Base-by-base conservation (phyloP, 805 yeast species). In the Brettanomyces nanus region DNA sequence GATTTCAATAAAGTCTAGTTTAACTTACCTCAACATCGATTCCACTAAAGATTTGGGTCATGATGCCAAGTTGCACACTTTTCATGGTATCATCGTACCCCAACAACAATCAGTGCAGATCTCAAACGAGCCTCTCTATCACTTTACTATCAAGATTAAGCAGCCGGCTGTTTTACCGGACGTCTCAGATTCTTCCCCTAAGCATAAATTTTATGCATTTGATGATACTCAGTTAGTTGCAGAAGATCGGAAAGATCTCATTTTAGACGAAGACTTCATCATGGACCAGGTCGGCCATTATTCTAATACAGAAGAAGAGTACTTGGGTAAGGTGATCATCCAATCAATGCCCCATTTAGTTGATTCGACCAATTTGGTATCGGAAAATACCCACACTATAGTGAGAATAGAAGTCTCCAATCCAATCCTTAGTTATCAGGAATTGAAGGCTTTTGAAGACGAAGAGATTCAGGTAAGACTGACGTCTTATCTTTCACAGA, bases 391-490 rank as follows among this genome's bases (percentile, higher is more conserved):
- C 0, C 66, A 68, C 27, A 68, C 62, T 13, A 43, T 71, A n/a
- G 33, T 82, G 14, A 56, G 81, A 41, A 67, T 79, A 13, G 74
- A 75, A 45, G 59, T 81, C 0, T 71, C 66, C 33, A 56, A 60
- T 13, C 69, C 73, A 1, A 78, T 75, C 43, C 70, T 85, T 43
- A 44, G 63, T 4, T 44, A 46, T 1, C 66, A 63, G 1, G 81
- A 80, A 35, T 56, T 73, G 25, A 52, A 51, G 3, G 66, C 71
- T 11, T 71, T 72, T 44, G 71, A 73, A 23, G 58, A 61, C 3
- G 70, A 63, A 2, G 64, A 64, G 13, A 80, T 86, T 32, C 64
- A 63, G 34, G 52, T 58, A 5, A 65, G 95, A 46, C 75, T 73
- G 44, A 53, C 61, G 11, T 58, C 62, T 4, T 54, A 45, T 45